Conservation (phyloP, 2,329 filamentous ascomycete species). For the Sclerotinia minor region DNA sequence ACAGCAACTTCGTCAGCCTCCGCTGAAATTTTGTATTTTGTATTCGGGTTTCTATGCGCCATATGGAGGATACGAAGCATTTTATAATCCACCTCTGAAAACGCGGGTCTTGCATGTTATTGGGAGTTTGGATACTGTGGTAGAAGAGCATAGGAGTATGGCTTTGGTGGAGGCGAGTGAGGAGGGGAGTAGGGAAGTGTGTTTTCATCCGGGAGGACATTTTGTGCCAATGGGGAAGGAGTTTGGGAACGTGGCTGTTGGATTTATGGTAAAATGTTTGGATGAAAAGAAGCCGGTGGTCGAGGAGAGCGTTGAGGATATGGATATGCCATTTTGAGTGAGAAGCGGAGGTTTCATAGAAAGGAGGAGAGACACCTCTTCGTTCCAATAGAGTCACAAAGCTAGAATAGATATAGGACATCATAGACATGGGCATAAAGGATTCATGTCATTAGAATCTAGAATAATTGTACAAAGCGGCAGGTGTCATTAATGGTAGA, state of each 20-base stretch:
- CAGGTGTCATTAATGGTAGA: slow-evolving; percentile 30
- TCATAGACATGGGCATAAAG: slow-evolving; percentile 29
- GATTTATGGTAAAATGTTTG: slow-evolving; percentile 60
- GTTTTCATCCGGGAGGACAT: slow-evolving; percentile 81
- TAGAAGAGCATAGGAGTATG: slow-evolving; percentile 72
- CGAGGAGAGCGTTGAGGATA: slow-evolving; percentile 63
- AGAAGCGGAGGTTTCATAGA: neutral
- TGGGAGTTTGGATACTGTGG: slow-evolving; percentile 82
- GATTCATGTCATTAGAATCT: slow-evolving; percentile 39
- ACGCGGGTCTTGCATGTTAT: slow-evolving; percentile 82
- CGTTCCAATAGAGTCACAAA: neutral
- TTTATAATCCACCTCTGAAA: slow-evolving; percentile 72
- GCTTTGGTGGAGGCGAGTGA: slow-evolving; percentile 60
- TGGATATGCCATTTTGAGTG: slow-evolving; percentile 64
- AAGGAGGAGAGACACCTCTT: neutral
- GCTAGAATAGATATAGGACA: slow-evolving; percentile 17
- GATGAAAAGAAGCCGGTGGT: slow-evolving; percentile 49
- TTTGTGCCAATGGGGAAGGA: slow-evolving; percentile 83
- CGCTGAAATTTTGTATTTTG: slow-evolving; percentile 68
- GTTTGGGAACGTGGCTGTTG: slow-evolving; percentile 73
- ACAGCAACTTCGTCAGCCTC: slow-evolving; percentile 47
- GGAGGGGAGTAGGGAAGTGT: slow-evolving; percentile 47
- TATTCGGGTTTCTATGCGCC: slow-evolving; percentile 77
- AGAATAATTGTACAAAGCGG: slow-evolving; percentile 42
- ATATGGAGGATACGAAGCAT: slow-evolving; percentile 61